Evolutionary conservation across 208 protist genomes (phyloP).

Genomic region (Leishmania tarentolae): DNA sequence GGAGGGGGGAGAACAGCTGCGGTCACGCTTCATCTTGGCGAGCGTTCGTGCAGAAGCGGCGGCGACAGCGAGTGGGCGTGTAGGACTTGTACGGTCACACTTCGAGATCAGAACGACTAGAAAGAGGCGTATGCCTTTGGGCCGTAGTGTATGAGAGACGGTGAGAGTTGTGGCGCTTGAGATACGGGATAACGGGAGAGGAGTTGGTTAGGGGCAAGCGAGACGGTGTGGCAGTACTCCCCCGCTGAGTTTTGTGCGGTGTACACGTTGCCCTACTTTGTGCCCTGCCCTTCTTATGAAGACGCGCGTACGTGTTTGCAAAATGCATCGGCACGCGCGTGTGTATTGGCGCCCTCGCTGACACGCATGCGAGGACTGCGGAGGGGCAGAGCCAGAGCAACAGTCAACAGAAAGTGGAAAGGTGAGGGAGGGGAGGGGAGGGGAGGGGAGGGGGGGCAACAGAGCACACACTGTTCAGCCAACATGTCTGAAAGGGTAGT

Average conservation of each 20-base stretch:
- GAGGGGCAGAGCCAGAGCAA: not conserved
- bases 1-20: slow-evolving; percentile 21
- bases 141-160: not conserved
- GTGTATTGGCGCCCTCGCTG: not conserved
- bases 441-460: not conserved
- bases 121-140: slow-evolving; percentile 18
- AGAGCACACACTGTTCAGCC: not conserved
- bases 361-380: not conserved
- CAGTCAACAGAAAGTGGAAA: too few relatives aligned
- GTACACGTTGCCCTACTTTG: not conserved
- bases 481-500: not conserved
- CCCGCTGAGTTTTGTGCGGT: not conserved
- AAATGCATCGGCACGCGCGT: not conserved
- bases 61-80: not conserved
- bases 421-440: not conserved
- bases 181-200: not conserved
- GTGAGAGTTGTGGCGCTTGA: not conserved
- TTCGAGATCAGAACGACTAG: slow-evolving; percentile 24
- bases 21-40: slow-evolving; percentile 23
- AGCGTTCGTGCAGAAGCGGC: not conserved
- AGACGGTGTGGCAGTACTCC: not conserved
- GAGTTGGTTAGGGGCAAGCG: not conserved
- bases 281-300: not conserved
- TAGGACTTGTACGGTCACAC: slow-evolving; percentile 6
- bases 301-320: not conserved